Evolutionary conservation across 768 basidiomycete species (phyloP), one percentile per base, ranked within the genome.

Genomic region (Lentinula aciculospora): DNA sequence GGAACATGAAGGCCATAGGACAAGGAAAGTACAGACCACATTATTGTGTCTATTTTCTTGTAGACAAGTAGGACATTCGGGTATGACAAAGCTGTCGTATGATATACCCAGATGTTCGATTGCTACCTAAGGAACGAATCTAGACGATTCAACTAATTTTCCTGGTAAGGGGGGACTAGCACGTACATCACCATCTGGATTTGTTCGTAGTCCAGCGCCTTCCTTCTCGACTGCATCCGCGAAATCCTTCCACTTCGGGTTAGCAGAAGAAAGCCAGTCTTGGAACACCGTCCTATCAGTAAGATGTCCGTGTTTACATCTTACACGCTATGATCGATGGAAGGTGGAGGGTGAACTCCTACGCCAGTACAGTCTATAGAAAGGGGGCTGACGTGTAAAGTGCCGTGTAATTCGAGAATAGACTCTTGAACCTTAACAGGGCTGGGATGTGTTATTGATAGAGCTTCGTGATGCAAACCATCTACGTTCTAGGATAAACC

Each of bases 171-270:
- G 25, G 10, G 12, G 15, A 44, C 45, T 53, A 27, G 48, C 6
- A 78, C 80, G 58, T 63, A 91, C 94, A 74, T 97, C 94, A 68
- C 94, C 94, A 63, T 96, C 94, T 10, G 94, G 94, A 68, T 96
- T 96, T 25, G 90, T 95, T 58, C 91, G 79, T 1, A 81, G 86
- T 56, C 81, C 79, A 44, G 71, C 68, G 4, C 85, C 83, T 0
- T 78, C 78, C 27, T 71, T 71, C 66, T 86, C 83, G 48, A 88
- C 69, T 44, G 87, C 82, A 56, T 87, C 83, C 17, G 82, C 77
- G 64, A 81, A 88, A 5, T 76, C 76, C 59, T 83, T 83, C 93
- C 93, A 96, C 48, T 75, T 72, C 0, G 93, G 94, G 70, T 96
- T 97, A 31, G 82, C 74, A 3, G 70, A 68, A 21, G 88, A 85